A percentile compares a stretch with the other conserved stretches of the same genome.
Evolutionary conservation across 257 asterid genomes (phyloP).

Genomic region (Parsonsia alboflavescens): DNA sequence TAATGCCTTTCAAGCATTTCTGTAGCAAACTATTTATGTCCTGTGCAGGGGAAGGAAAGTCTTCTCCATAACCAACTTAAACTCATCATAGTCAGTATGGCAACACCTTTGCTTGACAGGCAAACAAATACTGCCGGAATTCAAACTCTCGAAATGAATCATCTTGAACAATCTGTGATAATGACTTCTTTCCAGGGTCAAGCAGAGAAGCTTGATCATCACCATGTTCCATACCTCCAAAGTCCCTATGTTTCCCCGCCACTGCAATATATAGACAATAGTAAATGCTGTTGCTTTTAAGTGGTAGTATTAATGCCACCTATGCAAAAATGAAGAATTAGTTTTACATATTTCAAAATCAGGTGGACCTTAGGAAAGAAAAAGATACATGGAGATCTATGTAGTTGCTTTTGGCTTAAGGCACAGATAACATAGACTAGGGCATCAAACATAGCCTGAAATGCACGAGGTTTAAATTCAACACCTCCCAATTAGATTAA

Average conservation of each 20-base stretch:
- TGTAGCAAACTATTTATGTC: background rate
- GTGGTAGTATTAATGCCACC: background rate
- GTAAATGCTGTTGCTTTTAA: constrained; percentile 1
- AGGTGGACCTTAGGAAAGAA: background rate
- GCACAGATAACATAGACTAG: background rate
- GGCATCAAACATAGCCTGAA: background rate
- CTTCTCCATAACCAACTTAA: constrained; percentile 26
- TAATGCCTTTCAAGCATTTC: background rate
- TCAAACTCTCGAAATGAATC: constrained; percentile 96
- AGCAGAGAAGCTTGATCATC: constrained; percentile 91
- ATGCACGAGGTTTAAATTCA: background rate
- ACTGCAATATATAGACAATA: constrained; percentile 38
- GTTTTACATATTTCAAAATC: background rate
- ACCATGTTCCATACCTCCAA: constrained; percentile 82
- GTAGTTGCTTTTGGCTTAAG: background rate
- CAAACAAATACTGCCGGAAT: constrained; percentile 95
- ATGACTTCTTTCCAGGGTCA: constrained; percentile 62
- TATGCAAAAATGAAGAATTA: background rate
- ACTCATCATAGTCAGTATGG: constrained; percentile 18
- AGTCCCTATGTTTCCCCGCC: constrained; percentile 68
- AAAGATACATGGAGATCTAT: background rate
- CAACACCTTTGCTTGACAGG: constrained; percentile 96
- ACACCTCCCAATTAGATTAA: too few relatives aligned
- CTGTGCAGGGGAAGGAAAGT: background rate
- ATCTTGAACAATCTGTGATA: constrained; percentile 80